phyloP scores from a whole-genome alignment of 139 green algal species.

The Microglena sp. region DNA sequence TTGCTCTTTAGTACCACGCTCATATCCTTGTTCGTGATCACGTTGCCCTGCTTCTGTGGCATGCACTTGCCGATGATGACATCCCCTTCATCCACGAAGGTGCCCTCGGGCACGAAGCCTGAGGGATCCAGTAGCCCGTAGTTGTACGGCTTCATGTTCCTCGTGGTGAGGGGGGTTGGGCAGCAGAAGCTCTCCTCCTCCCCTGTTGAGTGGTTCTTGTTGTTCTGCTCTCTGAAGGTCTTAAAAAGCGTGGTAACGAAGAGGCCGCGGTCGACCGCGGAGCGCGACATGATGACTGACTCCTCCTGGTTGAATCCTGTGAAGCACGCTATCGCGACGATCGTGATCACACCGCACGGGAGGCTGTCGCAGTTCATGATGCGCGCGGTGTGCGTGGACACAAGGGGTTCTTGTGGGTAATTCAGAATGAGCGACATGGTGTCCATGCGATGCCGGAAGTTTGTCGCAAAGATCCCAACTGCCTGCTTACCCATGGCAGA shows the following conservation, averaged over 20 bases:
- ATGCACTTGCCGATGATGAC: conserved; percentile 31
- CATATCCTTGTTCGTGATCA: conserved; percentile 10
- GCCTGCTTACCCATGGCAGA: conserved; percentile 42
- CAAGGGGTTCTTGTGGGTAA: conserved; percentile 37
- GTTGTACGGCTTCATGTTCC: conserved; percentile 12
- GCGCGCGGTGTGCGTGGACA: neutral
- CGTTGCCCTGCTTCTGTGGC: conserved; percentile 10
- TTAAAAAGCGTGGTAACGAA: conserved; percentile 42
- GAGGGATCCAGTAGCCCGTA: conserved; percentile 43
- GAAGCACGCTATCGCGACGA: conserved; percentile 55
- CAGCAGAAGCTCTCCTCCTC: conserved; percentile 43
- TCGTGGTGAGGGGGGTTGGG: conserved; percentile 17
- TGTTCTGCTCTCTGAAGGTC: conserved; percentile 16
- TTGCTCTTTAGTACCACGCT: neutral
- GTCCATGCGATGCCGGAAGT: conserved; percentile 31
- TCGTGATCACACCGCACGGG: conserved; percentile 30
- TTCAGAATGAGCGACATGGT: conserved; percentile 26
- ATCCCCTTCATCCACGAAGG: conserved; percentile 15
- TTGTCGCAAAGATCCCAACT: conserved; percentile 55
- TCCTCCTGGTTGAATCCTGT: conserved; percentile 69
- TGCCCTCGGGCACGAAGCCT: conserved; percentile 42
- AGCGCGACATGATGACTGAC: conserved; percentile 45
- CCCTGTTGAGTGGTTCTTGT: conserved; percentile 13
- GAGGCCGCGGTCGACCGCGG: conserved; percentile 48
- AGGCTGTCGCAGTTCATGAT: conserved; percentile 7